Evolutionary conservation across 306 rosid genomes (phyloP).

Genomic region (Trichosanthes cucumerina): DNA sequence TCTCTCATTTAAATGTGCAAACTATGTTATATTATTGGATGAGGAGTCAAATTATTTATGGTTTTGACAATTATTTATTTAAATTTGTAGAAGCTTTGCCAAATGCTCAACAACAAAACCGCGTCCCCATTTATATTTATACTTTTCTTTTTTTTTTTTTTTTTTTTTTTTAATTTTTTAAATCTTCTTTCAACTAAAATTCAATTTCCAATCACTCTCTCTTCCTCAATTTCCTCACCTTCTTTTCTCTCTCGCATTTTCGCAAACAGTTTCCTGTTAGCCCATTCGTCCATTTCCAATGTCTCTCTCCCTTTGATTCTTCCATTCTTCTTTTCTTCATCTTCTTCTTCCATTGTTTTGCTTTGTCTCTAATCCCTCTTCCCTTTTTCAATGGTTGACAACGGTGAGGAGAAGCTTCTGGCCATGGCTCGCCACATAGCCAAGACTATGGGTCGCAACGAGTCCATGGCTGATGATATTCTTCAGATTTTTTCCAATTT

Average conservation of each 20-base stretch:
- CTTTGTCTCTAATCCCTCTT: background rate
- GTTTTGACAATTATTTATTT: too few species aligned
- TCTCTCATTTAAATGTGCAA: too few species aligned
- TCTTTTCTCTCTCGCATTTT: background rate
- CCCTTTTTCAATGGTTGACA: slow-evolving; percentile 49
- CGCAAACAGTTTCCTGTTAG: background rate
- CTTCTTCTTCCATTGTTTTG: background rate
- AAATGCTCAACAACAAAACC: slow-evolving; percentile 5
- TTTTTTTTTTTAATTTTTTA: too few species aligned
- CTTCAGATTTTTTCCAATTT: slow-evolving; percentile 81
- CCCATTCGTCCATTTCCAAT: background rate
- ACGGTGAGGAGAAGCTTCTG: slow-evolving; percentile 83
- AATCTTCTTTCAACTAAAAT: background rate
- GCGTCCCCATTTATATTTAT: background rate
- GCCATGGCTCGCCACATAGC: slow-evolving; percentile 97
- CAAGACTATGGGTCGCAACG: slow-evolving; percentile 70
- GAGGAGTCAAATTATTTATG: too few species aligned
- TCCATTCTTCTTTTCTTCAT: background rate
- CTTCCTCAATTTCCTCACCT: slow-evolving; percentile 18
- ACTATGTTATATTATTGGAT: too few species aligned
- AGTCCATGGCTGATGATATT: slow-evolving; percentile 77
- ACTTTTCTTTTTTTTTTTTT: background rate
- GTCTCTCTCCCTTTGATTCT: too few species aligned
- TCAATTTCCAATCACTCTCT: background rate
- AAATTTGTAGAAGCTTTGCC: too few species aligned